Conservation (phyloP, 2,329 filamentous ascomycete genomes). For the Cladobotryum protrusum region DNA sequence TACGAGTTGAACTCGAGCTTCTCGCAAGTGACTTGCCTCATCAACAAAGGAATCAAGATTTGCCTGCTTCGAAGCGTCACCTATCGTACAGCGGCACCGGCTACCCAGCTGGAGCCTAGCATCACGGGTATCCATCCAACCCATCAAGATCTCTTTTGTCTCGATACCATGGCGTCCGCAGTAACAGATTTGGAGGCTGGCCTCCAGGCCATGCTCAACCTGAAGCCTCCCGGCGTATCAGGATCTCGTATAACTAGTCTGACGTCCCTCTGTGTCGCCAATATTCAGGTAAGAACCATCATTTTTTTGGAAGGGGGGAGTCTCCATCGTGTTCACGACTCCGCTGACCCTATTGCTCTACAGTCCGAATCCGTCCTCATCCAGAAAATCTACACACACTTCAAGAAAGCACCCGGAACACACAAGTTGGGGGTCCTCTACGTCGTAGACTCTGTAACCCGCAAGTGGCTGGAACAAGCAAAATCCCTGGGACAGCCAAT, state of each 20-base stretch:
- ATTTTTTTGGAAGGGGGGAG: not conserved
- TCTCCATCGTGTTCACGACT: not conserved
- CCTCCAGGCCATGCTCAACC: slow-evolving; percentile 82
- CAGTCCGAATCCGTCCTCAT: slow-evolving; percentile 92
- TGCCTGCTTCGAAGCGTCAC: slow-evolving; percentile 2
- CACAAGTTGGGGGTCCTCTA: slow-evolving; percentile 99
- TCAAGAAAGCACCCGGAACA: slow-evolving; percentile 88
- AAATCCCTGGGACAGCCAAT: slow-evolving; percentile 77
- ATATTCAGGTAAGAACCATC: slow-evolving; percentile 68
- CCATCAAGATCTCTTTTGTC: not conserved
- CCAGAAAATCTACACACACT: slow-evolving; percentile 93
- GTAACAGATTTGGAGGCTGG: slow-evolving; percentile 86
- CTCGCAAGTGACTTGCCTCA: slow-evolving; percentile 11
- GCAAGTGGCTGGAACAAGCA: slow-evolving; percentile 96
- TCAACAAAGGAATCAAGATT: slow-evolving; percentile 1
- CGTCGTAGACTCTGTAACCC: slow-evolving; percentile 99
- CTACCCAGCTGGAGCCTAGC: slow-evolving; percentile 1
- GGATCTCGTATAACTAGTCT: slow-evolving; percentile 85
- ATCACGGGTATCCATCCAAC: slow-evolving; percentile 3
- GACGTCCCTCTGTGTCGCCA: slow-evolving; percentile 79
- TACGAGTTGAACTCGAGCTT: slow-evolving; percentile 8
- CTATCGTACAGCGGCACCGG: slow-evolving; percentile 7
- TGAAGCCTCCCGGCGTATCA: slow-evolving; percentile 92
- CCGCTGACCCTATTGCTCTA: slow-evolving; percentile 2
- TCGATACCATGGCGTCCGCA: slow-evolving; percentile 62